Conservation (phyloP, 148 eudicot genomes). For the Rhododendron henanense region DNA sequence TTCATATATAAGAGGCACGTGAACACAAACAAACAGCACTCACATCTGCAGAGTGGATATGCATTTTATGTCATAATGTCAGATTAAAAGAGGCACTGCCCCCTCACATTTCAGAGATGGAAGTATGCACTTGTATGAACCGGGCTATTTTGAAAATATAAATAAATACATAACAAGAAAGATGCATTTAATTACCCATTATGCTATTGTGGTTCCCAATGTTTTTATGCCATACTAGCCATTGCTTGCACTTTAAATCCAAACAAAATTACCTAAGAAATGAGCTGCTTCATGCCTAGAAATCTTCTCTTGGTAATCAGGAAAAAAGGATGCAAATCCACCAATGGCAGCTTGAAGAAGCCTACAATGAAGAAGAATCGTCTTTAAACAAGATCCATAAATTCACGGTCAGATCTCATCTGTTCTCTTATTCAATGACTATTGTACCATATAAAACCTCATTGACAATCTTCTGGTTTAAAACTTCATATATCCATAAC, state of each 20-base stretch:
- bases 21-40: background rate
- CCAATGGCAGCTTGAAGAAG: slow-evolving; percentile 96
- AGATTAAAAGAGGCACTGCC: background rate
- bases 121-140: background rate
- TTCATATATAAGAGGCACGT: background rate
- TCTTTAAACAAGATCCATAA: background rate
- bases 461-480: background rate
- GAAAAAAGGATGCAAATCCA: slow-evolving; percentile 69
- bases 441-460: background rate
- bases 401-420: background rate
- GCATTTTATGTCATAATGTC: background rate
- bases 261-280: slow-evolving; percentile 57
- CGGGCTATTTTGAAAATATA: background rate
- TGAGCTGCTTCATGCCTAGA: slow-evolving; percentile 98
- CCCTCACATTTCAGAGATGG: background rate
- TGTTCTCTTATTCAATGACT: background rate
- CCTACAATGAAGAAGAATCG: slow-evolving; percentile 32
- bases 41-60: background rate
- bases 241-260: background rate
- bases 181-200: background rate
- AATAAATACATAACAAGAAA: background rate
- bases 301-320: slow-evolving; percentile 90
- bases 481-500: background rate
- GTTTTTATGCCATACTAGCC: background rate
- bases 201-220: background rate